phyloP scores from a whole-genome alignment of 441 rosid species.

The Pelargonium cotyledonis region DNA sequence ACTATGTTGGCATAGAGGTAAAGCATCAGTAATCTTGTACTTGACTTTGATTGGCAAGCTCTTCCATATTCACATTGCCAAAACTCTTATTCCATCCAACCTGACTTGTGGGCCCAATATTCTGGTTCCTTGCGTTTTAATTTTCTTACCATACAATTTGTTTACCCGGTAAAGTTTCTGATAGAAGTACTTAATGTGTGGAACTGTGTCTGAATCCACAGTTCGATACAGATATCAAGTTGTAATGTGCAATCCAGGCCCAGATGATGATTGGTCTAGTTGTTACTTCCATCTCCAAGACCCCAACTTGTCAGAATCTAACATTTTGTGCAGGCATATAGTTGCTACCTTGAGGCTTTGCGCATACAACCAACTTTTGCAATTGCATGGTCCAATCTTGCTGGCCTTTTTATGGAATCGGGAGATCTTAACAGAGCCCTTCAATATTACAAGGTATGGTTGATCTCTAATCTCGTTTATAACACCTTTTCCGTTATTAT shows the following conservation, averaged over 20 bases:
- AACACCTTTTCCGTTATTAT: neutral
- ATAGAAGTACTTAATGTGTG: conserved; percentile 61
- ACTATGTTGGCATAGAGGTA: conserved; percentile 16
- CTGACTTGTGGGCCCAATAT: conserved; percentile 10
- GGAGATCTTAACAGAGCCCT: conserved; percentile 93
- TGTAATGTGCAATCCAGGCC: conserved; percentile 67
- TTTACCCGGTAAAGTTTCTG: conserved; percentile 50
- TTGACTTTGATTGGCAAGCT: conserved; percentile 20
- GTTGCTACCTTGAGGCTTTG: conserved; percentile 90
- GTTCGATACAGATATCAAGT: conserved; percentile 67
- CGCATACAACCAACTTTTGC: conserved; percentile 97
- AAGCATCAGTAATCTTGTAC: conserved; percentile 12
- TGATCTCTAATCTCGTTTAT: conserved; percentile 2
- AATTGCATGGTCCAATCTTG: conserved; percentile 98
- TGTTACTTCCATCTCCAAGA: conserved; percentile 65
- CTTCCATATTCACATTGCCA: conserved; percentile 29
- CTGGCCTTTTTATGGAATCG: conserved; percentile 96
- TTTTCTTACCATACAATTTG: conserved; percentile 14
- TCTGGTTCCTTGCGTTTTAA: neutral
- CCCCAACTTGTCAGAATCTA: conserved; percentile 68
- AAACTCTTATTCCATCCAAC: conserved; percentile 17
- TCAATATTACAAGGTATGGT: conserved; percentile 85
- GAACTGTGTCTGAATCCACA: conserved; percentile 64
- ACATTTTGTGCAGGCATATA: conserved; percentile 96
- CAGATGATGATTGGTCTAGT: conserved; percentile 82